Evolutionary conservation across 495 filamentous ascomycete species (phyloP).

Genomic region (Bathelium albidoporum): DNA sequence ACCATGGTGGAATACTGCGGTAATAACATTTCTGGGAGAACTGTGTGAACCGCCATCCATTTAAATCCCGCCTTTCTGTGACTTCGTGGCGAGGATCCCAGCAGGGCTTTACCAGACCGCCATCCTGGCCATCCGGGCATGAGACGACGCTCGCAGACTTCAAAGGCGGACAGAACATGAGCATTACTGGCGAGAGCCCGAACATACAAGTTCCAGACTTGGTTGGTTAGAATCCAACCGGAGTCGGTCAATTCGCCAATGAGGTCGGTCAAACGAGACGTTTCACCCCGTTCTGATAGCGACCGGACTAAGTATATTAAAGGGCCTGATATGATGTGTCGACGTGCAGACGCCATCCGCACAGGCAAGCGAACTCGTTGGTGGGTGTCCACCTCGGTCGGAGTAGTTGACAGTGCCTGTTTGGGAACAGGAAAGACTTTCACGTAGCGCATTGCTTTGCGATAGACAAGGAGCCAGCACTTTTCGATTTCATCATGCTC

Average conservation of each 20-base stretch:
- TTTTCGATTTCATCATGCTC: conserved; percentile 49
- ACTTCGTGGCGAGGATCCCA: conserved; percentile 9
- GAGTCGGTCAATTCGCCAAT: conserved; percentile 41
- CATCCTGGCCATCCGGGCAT: conserved; percentile 70
- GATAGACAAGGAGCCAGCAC: conserved; percentile 54
- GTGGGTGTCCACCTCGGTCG: conserved; percentile 7
- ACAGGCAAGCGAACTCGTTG: conserved; percentile 7
- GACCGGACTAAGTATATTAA: conserved; percentile 52
- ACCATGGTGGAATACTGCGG: conserved; percentile 44
- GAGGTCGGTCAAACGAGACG: conserved; percentile 36
- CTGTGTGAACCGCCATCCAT: conserved; percentile 23
- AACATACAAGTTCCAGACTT: conserved; percentile 53
- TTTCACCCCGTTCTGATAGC: conserved; percentile 39
- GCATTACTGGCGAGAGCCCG: conserved; percentile 33
- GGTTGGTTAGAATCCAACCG: conserved; percentile 58
- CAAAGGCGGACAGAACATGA: conserved; percentile 45
- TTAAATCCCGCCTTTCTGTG: conserved; percentile 26
- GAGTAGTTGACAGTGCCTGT: neutral
- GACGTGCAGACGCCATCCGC: conserved; percentile 42
- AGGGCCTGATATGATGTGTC: conserved; percentile 47
- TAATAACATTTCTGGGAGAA: conserved; percentile 35
- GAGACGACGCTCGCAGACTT: conserved; percentile 57
- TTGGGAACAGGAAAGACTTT: conserved; percentile 15
- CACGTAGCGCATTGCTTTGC: conserved; percentile 40
- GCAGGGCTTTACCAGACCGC: conserved; percentile 21